Evolutionary conservation across 1,284 basidiomycete genomes (phyloP), one percentile per base, ranked within the genome.

Genomic region (Trichosporon faecale): DNA sequence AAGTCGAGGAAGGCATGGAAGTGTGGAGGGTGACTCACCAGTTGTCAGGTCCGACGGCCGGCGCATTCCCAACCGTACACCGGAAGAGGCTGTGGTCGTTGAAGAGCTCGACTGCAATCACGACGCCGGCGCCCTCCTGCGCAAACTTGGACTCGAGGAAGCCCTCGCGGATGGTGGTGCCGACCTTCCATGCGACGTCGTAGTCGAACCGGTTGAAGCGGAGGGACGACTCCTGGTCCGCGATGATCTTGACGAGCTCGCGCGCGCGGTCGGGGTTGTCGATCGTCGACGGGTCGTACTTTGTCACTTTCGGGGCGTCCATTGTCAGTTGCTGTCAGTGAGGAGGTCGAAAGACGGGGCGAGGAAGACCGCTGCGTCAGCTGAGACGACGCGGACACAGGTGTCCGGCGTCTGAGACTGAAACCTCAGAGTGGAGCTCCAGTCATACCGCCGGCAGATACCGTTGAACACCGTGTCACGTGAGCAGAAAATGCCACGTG

Each of bases 1-100:
- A 21, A 63, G 12, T 8, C 23, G 27, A 55, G 29, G 29, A 23
- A 52, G 33, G 23, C n/a, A 29, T 0, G n/a, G 18, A 63, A 46
- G 23, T 16, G 16, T 5, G 3, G 55, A n/a, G 9, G 14, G 60
- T 11, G 7, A 76, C 76, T 46, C 64, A 78, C 83, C 76, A 77
- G 74, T 83, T 82, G 27, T 77, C 77, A 1, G 78, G 76, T 1
- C 76, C 77, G 14, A 80, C 74, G 7, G 74, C 72, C 0, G 76
- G 75, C 21, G 79, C 73, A 23, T 73, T 68, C 2, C 83, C 83
- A 0, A 80, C 77, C 4, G 77, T 77, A 23, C 71, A 70, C 5
- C 74, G 73, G 68, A 84, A 84, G 33, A 83, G 74, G 14, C 72
- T 75, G 65, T 80, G 76, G 0, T 80, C 82, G 25, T 75, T 79